Base-by-base conservation (phyloP, 805 yeast species). In the Wickerhamomyces queroliae region DNA sequence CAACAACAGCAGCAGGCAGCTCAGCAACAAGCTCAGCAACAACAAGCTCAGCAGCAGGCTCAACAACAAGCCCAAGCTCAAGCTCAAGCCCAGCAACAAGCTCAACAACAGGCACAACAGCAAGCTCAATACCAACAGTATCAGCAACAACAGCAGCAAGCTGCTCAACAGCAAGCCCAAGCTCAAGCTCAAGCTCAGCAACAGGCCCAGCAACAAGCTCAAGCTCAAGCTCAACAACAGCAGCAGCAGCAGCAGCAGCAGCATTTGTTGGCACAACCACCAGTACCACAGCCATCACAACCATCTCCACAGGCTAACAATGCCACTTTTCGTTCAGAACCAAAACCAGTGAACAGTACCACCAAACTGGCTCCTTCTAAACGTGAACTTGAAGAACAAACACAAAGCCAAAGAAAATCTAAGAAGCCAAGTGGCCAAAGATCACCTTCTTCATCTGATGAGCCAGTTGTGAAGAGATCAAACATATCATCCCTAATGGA, bases 251-350 rank as follows among this genome's bases (percentile, higher is more conserved):
- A 13, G 10, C 48, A 41, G 36, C 42, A 16, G 8, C 43, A 36
- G 15, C 47, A 26, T 6, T 42, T 33, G 15, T 36, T 26, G 15
- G 38, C 39, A 32, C 39, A 37, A 26, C 42, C 28, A 6, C 35
- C 28, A 22, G 45, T 5, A 4, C 7, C 5, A n/a, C 6, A 36
- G 17, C 36, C 41, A 12, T 23, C 30, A 7, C 45, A 46, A 16
- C 47, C 48, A 25, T 49, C 47, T 9, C 58, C 56, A 29, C 63
- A 63, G 12, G 47, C 54, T 8, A 53, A 52, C 55, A 47, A 55
- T 36, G 16, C 9, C n/a, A n/a, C n/a, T n/a, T n/a, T n/a, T 15
- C 35, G 26, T 32, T 4, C 6, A n/a, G 33, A 16, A 20, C 4
- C 7, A 3, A 64, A 56, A 44, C 64, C 62, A 24, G 16, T 13